Base-by-base conservation (phyloP, 139 green algal genomes). In the Coelastrella sp. region DNA sequence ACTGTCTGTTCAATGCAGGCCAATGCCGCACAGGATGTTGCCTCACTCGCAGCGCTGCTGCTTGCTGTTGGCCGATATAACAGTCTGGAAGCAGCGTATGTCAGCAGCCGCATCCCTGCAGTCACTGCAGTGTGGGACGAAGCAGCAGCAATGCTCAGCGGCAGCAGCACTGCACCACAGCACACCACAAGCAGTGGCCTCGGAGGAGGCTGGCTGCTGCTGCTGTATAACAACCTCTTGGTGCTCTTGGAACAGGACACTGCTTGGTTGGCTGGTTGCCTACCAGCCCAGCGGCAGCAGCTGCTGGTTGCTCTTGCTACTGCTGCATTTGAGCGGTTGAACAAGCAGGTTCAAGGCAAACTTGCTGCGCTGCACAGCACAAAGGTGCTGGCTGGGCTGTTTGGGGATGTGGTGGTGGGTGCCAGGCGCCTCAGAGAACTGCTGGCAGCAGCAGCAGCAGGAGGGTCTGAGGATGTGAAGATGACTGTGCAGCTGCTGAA, bases 201-300 rank as follows among this genome's bases (percentile, higher is more conserved):
- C 1, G 68, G 70, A 6, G 83, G 82, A 6, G 82, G 91, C 73
- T 97, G 94, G 95, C 90, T 98, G 27, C 90, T 94, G 63, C 76
- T 56, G 11, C 96, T 97, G 70, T 98, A 96, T 83, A 94, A 96
- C 27, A 92, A 95, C 76, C 84, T 97, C 24, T 80, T 95, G 78
- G 61, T 84, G 1, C 68, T 91, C 7, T 63, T 97, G 74, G 80
- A 93, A 59, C 80, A 85, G 17, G 97, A 99, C 90, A 87, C 91
- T 10, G 85, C 65, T 0, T 99, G 97, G 97, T 92, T 85, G 20
- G 85, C 15, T 22, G 27, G 61, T 0, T 92, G 93, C 57, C 89
- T 98, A 84, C 95, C 95, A 0, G 78, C 15, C 4, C n/a, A 79
- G 57, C 89, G 88, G 81, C 90, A 90, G 10, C 24, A 57, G 58